Conservation (phyloP, 2,329 filamentous ascomycete species). For the Talaromyces sp. region DNA sequence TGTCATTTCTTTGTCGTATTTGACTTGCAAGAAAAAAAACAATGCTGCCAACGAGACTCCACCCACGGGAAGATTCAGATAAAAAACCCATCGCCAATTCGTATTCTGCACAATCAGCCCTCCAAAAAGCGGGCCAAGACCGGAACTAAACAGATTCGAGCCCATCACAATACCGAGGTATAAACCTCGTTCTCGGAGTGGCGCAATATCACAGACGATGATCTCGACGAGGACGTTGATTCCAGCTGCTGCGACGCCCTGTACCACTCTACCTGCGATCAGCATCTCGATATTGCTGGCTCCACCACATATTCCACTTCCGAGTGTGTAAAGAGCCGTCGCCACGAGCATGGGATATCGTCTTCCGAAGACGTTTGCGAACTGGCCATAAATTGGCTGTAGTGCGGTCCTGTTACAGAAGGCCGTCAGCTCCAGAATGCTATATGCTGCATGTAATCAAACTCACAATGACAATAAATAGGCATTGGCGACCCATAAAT, state of each 20-base stretch:
- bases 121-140: conserved; percentile 45
- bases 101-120: conserved; percentile 26
- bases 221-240: conserved; percentile 37
- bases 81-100: conserved; percentile 34
- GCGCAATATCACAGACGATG: conserved; percentile 46
- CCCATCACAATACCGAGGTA: conserved; percentile 27
- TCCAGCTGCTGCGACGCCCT: conserved; percentile 51
- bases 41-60: conserved; percentile 25
- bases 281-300: conserved; percentile 46
- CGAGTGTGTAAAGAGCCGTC: conserved; percentile 49
- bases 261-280: conserved; percentile 54
- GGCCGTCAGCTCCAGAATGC: not conserved
- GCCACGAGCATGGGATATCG: conserved; percentile 40
- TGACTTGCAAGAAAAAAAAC: conserved; percentile 25
- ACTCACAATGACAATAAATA: conserved; percentile 31
- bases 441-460: not conserved
- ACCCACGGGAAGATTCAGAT: conserved; percentile 29
- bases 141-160: conserved; percentile 38
- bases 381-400: conserved; percentile 51
- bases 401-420: conserved; percentile 33
- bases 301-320: conserved; percentile 52
- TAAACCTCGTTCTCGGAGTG: conserved; percentile 34
- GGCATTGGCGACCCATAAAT: conserved; percentile 36
- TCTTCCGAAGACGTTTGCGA: conserved; percentile 53
- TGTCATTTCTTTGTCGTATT: conserved; percentile 8